phyloP scores from a whole-genome alignment of 1,284 basidiomycete species.

The Cryptococcus jaspeensis region DNA sequence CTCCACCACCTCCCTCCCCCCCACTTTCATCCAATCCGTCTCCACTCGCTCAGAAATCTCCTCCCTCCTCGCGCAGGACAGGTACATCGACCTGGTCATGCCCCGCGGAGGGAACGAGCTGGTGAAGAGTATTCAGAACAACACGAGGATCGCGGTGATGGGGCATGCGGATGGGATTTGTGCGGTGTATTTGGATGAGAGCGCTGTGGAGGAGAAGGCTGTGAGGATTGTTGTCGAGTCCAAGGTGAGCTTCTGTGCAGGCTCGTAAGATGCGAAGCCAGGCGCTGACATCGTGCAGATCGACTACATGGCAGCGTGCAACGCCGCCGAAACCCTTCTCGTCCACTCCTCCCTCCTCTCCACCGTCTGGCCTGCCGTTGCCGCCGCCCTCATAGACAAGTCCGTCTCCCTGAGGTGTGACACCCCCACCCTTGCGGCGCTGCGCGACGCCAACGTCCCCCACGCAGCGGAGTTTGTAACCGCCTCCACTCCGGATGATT shows the following conservation, averaged over 20 bases:
- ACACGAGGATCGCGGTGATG: slow-evolving; percentile 94
- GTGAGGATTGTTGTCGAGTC: slow-evolving; percentile 81
- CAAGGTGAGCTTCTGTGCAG: slow-evolving; percentile 62
- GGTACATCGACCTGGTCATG: slow-evolving; percentile 95
- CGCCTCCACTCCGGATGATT: slow-evolving; percentile 63
- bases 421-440: slow-evolving; percentile 58
- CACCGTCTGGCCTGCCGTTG: slow-evolving; percentile 78
- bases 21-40: slow-evolving; percentile 84
- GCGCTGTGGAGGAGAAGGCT: slow-evolving; percentile 74
- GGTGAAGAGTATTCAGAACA: slow-evolving; percentile 83
- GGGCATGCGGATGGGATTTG: slow-evolving; percentile 97
- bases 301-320: slow-evolving; percentile 96
- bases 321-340: slow-evolving; percentile 86
- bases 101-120: slow-evolving; percentile 91
- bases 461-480: slow-evolving; percentile 56
- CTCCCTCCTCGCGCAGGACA: slow-evolving; percentile 77
- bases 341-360: slow-evolving; percentile 70
- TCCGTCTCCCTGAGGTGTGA: slow-evolving; percentile 82
- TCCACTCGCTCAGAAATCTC: slow-evolving; percentile 91
- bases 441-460: slow-evolving; percentile 42
- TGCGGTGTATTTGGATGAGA: slow-evolving; percentile 81
- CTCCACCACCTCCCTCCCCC: slow-evolving; percentile 67
- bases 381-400: slow-evolving; percentile 65
- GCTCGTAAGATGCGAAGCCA: not conserved
- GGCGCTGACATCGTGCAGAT: slow-evolving; percentile 57